phyloP scores from a whole-genome alignment of 2,329 filamentous ascomycete species.

The Ceratocystis huliohia region DNA sequence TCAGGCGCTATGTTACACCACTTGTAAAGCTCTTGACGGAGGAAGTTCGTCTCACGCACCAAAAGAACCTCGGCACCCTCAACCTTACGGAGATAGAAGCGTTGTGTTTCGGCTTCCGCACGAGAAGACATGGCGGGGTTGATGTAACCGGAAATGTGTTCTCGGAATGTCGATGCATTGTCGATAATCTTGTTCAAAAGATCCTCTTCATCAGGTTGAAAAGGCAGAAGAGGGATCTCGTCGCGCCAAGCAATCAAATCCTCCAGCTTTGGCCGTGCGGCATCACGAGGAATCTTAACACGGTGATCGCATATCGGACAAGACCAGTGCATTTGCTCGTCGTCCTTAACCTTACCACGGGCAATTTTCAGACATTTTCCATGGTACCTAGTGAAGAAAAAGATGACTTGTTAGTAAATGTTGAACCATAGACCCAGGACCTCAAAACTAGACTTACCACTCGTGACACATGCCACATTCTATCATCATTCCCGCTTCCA shows the following conservation, averaged over 20 bases:
- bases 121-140: constrained; percentile 63
- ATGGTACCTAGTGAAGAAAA: constrained; percentile 60
- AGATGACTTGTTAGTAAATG: neutral
- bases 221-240: constrained; percentile 68
- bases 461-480: constrained; percentile 97
- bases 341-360: constrained; percentile 92
- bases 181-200: constrained; percentile 75
- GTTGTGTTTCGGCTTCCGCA: constrained; percentile 36
- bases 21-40: constrained; percentile 88
- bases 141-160: constrained; percentile 67
- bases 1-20: constrained; percentile 83
- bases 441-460: constrained; percentile 49
- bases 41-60: constrained; percentile 90
- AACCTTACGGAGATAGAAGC: constrained; percentile 93
- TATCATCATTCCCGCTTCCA: constrained; percentile 98
- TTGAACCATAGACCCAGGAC: neutral
- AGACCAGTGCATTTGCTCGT: constrained; percentile 72
- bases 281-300: constrained; percentile 91
- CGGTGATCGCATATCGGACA: constrained; percentile 97
- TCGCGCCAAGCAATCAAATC: constrained; percentile 74
- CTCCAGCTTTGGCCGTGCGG: constrained; percentile 86
- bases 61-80: constrained; percentile 92
- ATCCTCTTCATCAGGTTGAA: constrained; percentile 91
- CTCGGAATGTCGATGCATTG: constrained; percentile 70
- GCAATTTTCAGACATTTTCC: constrained; percentile 97